Evolutionary conservation across 2,329 filamentous ascomycete genomes (phyloP).

Genomic region (Ophiostoma ulmi): DNA sequence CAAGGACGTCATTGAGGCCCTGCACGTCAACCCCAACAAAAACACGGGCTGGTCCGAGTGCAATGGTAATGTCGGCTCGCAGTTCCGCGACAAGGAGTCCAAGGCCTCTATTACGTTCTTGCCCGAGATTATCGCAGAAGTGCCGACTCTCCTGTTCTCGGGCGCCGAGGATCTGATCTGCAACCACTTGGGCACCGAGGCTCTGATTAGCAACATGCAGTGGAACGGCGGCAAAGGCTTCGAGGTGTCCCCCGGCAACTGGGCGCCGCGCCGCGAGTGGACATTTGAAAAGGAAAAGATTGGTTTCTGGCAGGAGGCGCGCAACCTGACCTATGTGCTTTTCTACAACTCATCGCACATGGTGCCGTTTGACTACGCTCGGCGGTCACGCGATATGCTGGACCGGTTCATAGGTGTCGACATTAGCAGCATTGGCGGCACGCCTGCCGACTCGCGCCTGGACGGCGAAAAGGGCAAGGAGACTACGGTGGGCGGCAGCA

Average conservation of each 20-base stretch:
- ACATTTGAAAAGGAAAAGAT: slow-evolving; percentile 82
- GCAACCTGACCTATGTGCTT: slow-evolving; percentile 91
- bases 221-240: slow-evolving; percentile 94
- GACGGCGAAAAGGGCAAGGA: slow-evolving; percentile 65
- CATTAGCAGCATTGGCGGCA: slow-evolving; percentile 79
- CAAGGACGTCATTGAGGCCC: slow-evolving; percentile 68
- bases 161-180: slow-evolving; percentile 93
- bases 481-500: slow-evolving; percentile 69
- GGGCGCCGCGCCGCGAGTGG: slow-evolving; percentile 91
- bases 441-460: slow-evolving; percentile 70
- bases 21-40: slow-evolving; percentile 79
- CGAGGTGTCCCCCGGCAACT: slow-evolving; percentile 77
- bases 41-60: slow-evolving; percentile 90
- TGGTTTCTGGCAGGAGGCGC: slow-evolving; percentile 88
- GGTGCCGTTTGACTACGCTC: slow-evolving; percentile 91
- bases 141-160: slow-evolving; percentile 83
- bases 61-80: slow-evolving; percentile 66
- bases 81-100: slow-evolving; percentile 67
- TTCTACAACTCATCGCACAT: slow-evolving; percentile 97
- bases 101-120: slow-evolving; percentile 68
- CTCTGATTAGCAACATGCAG: slow-evolving; percentile 79
- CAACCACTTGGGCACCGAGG: slow-evolving; percentile 92
- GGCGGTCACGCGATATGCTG: slow-evolving; percentile 88
- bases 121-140: slow-evolving; percentile 68
- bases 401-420: slow-evolving; percentile 94